Conservation (phyloP, 2,329 filamentous ascomycete species). For the Zasmidium citrigriseum region DNA sequence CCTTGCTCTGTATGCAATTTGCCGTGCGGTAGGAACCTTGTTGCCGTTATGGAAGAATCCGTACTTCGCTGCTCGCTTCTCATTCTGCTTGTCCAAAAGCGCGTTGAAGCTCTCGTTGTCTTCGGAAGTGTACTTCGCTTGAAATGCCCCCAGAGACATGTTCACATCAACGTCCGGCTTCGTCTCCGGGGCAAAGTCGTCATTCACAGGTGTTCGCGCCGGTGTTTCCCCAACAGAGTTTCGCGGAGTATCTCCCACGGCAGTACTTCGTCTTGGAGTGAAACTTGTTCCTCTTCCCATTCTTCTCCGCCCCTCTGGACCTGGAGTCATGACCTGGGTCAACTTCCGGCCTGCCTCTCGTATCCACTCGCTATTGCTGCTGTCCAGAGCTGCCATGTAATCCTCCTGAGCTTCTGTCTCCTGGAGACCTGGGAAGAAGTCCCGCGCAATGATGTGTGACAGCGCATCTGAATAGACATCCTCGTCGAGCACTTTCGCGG, state of each 20-base stretch:
- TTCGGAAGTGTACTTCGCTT: slow-evolving; percentile 92
- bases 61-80: slow-evolving; percentile 79
- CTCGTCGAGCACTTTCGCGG: slow-evolving; percentile 85
- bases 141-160: slow-evolving; percentile 81
- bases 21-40: slow-evolving; percentile 68
- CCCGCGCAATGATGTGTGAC: slow-evolving; percentile 90
- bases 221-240: slow-evolving; percentile 70
- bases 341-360: slow-evolving; percentile 67
- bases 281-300: slow-evolving; percentile 42
- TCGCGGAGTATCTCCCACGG: slow-evolving; percentile 22
- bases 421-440: slow-evolving; percentile 91
- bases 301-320: slow-evolving; percentile 49
- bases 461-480: slow-evolving; percentile 88
- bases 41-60: slow-evolving; percentile 88
- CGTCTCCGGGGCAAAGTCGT: slow-evolving; percentile 38
- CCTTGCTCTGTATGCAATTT: slow-evolving; percentile 55
- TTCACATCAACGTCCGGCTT: slow-evolving; percentile 66
- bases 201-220: slow-evolving; percentile 48
- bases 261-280: slow-evolving; percentile 27
- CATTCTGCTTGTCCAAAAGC: slow-evolving; percentile 86
- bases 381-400: slow-evolving; percentile 87
- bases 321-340: slow-evolving; percentile 77
- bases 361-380: slow-evolving; percentile 83
- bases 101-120: slow-evolving; percentile 97
- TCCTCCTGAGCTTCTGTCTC: slow-evolving; percentile 88